Evolutionary conservation across 192 early-diverging fungal genomes (phyloP), one percentile per base, ranked within the genome.

Genomic region (Gryganskiella cystojenkinii): DNA sequence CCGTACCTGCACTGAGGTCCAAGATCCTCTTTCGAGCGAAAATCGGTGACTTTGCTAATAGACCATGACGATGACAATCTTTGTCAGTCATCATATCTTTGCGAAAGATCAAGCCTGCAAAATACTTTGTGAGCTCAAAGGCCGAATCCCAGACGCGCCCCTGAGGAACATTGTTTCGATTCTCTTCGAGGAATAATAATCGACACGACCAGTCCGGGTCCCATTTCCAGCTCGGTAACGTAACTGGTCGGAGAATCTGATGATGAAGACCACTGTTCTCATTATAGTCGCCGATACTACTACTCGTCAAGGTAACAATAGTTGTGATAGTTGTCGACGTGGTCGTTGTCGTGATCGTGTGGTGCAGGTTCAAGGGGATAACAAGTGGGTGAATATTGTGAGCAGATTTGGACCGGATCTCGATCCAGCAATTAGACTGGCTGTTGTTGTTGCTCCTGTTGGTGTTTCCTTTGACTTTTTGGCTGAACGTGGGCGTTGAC

Each of bases 131-230:
- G 7, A 40, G 37, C 37, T 40, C 37, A 37, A 84, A 67, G 0
- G 85, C 85, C 24, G 83, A 84, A 40, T 86, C 83, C 85, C 85
- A 86, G 11, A 83, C 71, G 27, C 84, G 84, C 11, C 85, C 85
- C 33, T 78, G 74, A 4, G 83, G 86, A 10, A 87, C 81, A 11
- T 65, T 61, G 10, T 82, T 81, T 75, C 80, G 82, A 28, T 54
- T 61, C 50, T 85, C 84, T 24, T 82, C 56, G 9, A 78, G 40
- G 14, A 78, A 22, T 54, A 78, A 45, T 3, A 33, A 58, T 9
- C 67, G 54, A 9, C 49, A 20, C 6, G n/a, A n/a, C 14, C 14
- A 31, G 20, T 15, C 44, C 7, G 37, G 37, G 30, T 28, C 27
- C 35, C 28, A 17, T 8, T 31, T 3, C 7, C 17, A 19, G 34